Evolutionary conservation across 768 basidiomycete genomes (phyloP), one percentile per base, ranked within the genome.

Genomic region (Naganishia onofrii): DNA sequence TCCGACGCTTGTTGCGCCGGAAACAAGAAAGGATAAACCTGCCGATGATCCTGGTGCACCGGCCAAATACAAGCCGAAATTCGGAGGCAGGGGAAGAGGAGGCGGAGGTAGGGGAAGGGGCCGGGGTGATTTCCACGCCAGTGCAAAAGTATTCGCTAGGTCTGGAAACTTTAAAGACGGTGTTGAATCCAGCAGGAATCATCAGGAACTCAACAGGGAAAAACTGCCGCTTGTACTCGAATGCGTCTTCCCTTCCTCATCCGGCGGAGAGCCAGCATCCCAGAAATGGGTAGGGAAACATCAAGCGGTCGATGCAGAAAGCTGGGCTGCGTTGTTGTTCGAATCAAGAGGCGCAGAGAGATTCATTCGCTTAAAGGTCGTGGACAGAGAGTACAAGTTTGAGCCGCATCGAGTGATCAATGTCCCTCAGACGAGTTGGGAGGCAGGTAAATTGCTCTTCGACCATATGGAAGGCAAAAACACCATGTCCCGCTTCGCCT

Each of bases 1-100:
- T 63, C 68, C 68, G 42, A 60, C 29, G 21, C 28, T 69, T 26
- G 44, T 69, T 23, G 68, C 68, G 9, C 68, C 68, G n/a, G 68
- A 69, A 29, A 23, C 48, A 46, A 29, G 44, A 23, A 54, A 48
- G 57, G 48, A 51, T 9, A 51, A 44, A 13, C 23, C 23, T 1
- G 34, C 2, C 3, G 54, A 31, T 8, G 66, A 32, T 9, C 19
- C 31, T 0, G 66, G 53, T 3, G 46, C 31, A 8, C 17, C 36
- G 48, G 28, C 42, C 19, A 44, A 67, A 7, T 53, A 67, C 48
- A 51, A 51, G 48, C 48, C 48, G 51, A 38, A 54, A 54, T 48
- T 32, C 8, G 32, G 60, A 15, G 42, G 60, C 9, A 34, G 60
- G 3, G 42, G 60, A 23, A 34, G 60, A 34, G 60, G 60, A 34